A percentile compares a stretch with the other conserved stretches of the same genome.
Conservation (phyloP, 139 green algal genomes). For the Volvox africanus region DNA sequence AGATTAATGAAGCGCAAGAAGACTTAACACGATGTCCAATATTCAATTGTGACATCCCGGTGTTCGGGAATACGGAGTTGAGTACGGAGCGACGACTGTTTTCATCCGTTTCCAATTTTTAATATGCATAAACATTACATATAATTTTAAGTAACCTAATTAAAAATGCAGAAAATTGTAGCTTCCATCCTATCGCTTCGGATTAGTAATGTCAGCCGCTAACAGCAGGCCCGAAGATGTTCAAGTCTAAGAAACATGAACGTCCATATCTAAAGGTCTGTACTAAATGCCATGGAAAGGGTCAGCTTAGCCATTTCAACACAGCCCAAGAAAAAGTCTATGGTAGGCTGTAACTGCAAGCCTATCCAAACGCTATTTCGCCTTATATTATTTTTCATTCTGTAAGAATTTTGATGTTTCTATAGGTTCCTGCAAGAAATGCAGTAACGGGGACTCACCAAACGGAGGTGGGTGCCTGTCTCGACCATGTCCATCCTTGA, state of each 20-base stretch:
- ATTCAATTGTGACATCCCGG: too few species aligned
- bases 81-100: too few species aligned
- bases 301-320: slow-evolving; percentile 13
- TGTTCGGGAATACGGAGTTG: too few species aligned
- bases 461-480: not conserved
- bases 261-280: slow-evolving; percentile 29
- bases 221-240: not conserved
- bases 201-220: too few species aligned
- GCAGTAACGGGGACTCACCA: not conserved
- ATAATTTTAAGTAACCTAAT: too few species aligned
- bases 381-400: not conserved
- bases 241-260: not conserved
- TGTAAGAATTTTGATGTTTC: not conserved
- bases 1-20: too few species aligned
- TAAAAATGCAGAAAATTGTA: too few species aligned
- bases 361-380: not conserved
- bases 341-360: not conserved
- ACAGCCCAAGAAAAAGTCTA: slow-evolving; percentile 7
- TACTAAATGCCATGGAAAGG: slow-evolving; percentile 41
- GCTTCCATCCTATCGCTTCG: too few species aligned
- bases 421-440: slow-evolving; percentile 18
- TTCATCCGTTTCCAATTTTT: too few species aligned
- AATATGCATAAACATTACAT: too few species aligned
- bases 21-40: too few species aligned
- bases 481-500: too few species aligned